Evolutionary conservation across 2,329 filamentous ascomycete genomes (phyloP).

Genomic region (Herpotrichia juniperi): DNA sequence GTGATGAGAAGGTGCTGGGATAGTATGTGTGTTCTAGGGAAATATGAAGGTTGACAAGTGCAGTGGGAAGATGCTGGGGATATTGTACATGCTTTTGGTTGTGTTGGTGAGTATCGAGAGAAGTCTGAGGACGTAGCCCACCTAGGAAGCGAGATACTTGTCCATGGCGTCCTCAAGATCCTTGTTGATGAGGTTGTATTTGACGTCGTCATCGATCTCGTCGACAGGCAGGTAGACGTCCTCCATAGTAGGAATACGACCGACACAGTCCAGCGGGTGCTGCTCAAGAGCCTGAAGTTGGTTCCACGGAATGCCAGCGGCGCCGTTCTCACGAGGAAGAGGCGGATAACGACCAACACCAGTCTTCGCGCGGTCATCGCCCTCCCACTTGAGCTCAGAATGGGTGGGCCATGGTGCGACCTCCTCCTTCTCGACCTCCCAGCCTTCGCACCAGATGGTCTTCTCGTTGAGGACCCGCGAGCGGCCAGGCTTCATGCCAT

Average conservation of each 20-base stretch:
- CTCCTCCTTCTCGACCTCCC: conserved; percentile 39
- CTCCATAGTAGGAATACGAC: conserved; percentile 42
- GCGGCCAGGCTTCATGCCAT: conserved; percentile 26
- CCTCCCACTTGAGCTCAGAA: conserved; percentile 55
- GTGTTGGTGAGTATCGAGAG: too few species aligned
- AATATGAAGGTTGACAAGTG: background rate
- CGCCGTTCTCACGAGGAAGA: conserved; percentile 50
- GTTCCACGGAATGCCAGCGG: conserved; percentile 49
- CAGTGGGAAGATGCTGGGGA: background rate
- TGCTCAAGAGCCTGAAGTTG: conserved; percentile 46
- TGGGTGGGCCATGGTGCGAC: conserved; percentile 49
- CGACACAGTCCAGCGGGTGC: conserved; percentile 47
- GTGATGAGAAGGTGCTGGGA: background rate
- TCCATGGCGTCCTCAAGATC: conserved; percentile 36
- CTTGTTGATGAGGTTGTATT: conserved; percentile 31
- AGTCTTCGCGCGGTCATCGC: conserved; percentile 53
- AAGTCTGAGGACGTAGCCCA: too few species aligned
- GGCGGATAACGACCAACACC: conserved; percentile 49
- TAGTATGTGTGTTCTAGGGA: background rate
- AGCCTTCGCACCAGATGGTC: conserved; percentile 49
- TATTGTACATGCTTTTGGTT: too few species aligned
- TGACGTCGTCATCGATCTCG: conserved; percentile 37
- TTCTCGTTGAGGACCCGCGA: conserved; percentile 42
- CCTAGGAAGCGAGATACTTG: conserved; percentile 9
- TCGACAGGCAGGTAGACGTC: conserved; percentile 47